Base-by-base conservation (phyloP, 495 filamentous ascomycete species). In the Aspergillus nidulans region DNA sequence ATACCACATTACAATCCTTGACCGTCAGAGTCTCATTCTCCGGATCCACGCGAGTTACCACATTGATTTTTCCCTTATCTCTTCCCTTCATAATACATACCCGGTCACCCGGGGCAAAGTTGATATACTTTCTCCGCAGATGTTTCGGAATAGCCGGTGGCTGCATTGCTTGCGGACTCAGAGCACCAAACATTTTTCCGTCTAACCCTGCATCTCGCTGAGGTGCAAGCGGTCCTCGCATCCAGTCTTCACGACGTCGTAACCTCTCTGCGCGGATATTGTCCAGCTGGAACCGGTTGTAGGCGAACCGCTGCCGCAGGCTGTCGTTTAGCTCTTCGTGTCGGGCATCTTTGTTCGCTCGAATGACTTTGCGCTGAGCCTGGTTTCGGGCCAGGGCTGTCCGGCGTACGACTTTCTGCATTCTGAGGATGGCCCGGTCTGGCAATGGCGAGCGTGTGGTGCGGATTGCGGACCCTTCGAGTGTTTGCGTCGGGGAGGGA, bases 41-140 rank as follows among this genome's bases (percentile, higher is more conserved):
- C 18, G 63, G 64, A 54, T 86, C 73, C 32, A 96, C 75, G n/a
- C 68, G 59, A 43, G 51, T 63, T 25, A 97, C 81, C 26, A 71
- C 72, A 24, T 85, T 86, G 72, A 98, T 95, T 70, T 85, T 86
- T 53, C 90, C 90, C 74, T 85, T 86, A 57, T 92, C 87, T 53
- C 75, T 75, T 19, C 92, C 91, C 46, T 85, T 83, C 42, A 87
- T 71, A 28, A 95, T 66, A 32, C 90, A 89, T 26, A 95, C 89
- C 50, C 92, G 78, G 63, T 97, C 92, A 8, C 82, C 84, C 7
- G 69, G 63, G 15, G 75, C 80, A 58, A 97, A 77, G 52, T 86
- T 86, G 56, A 85, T 75, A 59, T 77, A 76, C 61, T 79, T 76
- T 38, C 77, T 72, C 50, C 82, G 83, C 40, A 72, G 58, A 48